Evolutionary conservation across 202 grass and related monocot genomes (phyloP).

Genomic region (Elaeis oleifera): DNA sequence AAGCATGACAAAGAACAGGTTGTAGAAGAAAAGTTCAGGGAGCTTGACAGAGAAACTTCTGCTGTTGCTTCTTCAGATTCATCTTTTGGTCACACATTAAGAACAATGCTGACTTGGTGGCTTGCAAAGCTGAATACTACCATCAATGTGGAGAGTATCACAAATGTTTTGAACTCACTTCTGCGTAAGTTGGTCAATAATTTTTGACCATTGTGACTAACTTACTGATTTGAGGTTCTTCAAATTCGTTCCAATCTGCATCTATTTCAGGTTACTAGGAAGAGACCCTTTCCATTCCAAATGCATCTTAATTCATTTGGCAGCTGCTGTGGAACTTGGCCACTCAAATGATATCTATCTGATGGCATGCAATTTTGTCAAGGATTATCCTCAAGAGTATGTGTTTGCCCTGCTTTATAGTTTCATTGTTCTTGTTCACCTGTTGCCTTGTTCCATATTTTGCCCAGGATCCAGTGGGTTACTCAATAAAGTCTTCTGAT

Average conservation of each 20-base stretch:
- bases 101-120: slow-evolving; percentile 77
- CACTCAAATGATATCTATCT: slow-evolving; percentile 97
- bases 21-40: slow-evolving; percentile 93
- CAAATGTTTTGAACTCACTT: slow-evolving; percentile 88
- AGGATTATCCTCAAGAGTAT: slow-evolving; percentile 94
- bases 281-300: slow-evolving; percentile 96
- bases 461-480: too few relatives aligned
- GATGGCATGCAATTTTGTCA: slow-evolving; percentile 82
- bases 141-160: slow-evolving; percentile 89
- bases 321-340: slow-evolving; percentile 81
- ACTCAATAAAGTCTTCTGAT: too few relatives aligned
- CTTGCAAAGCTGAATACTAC: slow-evolving; percentile 92
- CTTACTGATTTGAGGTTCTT: neutral
- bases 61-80: slow-evolving; percentile 49
- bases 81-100: slow-evolving; percentile 48
- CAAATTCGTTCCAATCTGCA: too few relatives aligned
- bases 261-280: slow-evolving; percentile 68
- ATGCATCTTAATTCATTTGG: slow-evolving; percentile 85
- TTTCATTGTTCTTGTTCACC: neutral
- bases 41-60: slow-evolving; percentile 66
- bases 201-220: neutral
- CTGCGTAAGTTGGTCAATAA: slow-evolving; percentile 51
- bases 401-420: neutral
- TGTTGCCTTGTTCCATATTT: too few relatives aligned
- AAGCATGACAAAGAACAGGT: slow-evolving; percentile 86